Evolutionary conservation across 805 yeast genomes (phyloP), one percentile per base, ranked within the genome.

Genomic region (Hanseniaspora taiwanica): DNA sequence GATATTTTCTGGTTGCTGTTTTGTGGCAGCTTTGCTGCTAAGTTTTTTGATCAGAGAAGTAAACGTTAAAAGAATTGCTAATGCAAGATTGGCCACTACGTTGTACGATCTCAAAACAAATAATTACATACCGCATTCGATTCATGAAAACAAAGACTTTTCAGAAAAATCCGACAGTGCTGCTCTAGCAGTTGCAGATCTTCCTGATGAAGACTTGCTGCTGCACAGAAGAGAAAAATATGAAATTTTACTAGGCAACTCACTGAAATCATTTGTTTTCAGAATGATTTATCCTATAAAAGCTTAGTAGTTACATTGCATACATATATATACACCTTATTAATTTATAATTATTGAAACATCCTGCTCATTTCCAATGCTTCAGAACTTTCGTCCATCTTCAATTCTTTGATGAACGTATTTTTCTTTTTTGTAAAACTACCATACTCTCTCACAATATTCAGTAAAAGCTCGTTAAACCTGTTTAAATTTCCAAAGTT

Each of bases 1-100:
- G 49, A 63, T 76, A 1, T 76, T 75, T 52, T 68, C 75, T 4
- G 84, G 81, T 2, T 49, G 65, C 16, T 54, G 70, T 36, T 70
- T 68, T 46, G 50, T 68, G n/a, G 56, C 55, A 9, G 69, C 70
- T 0, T 50, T 68, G 9, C 5, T 72, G 2, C 42, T 73, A 21
- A 55, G 70, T 40, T 43, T 72, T 1, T 58, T 72, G 1, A 58
- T 74, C 17, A 62, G 86, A 46, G 78, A 74, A 46, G 63, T 65
- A 62, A 60, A 70, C 41, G 71, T 78, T 2, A 48, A 64, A 35
- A 29, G 14, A n/a, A n/a, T 29, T 10, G n/a, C 14, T 12, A 42
- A 42, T 6, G 40, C 38, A 18, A 39, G 47, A 25, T 33, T 27
- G 1, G 25, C 17, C 18, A 35, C 18, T 12, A 35, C 36, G 25